Conservation (phyloP, 768 basidiomycete species). For the Rubroboletus pulcherrimus region DNA sequence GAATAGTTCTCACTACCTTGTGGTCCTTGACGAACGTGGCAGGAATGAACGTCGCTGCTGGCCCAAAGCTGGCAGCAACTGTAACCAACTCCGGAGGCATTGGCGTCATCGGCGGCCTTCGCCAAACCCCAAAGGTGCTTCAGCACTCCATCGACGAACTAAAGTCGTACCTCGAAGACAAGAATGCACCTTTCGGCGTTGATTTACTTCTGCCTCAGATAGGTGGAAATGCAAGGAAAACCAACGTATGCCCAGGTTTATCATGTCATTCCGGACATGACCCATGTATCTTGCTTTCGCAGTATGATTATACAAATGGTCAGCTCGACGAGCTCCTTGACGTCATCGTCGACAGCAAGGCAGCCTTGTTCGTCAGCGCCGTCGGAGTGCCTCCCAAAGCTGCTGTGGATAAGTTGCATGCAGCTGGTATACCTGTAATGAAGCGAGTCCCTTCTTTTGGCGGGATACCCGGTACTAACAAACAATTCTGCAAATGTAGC, state of each 20-base stretch:
- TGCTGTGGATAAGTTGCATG: conserved; percentile 77
- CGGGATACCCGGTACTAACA: not conserved
- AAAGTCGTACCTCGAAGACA: conserved; percentile 70
- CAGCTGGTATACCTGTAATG: conserved; percentile 77
- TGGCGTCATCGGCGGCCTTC: conserved; percentile 84
- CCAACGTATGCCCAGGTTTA: conserved; percentile 47
- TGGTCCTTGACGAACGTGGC: not conserved
- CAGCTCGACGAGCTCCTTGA: conserved; percentile 75
- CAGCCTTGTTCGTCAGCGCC: conserved; percentile 78
- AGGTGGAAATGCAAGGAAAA: conserved; percentile 79
- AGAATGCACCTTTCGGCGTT: conserved; percentile 74
- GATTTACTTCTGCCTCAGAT: conserved; percentile 82
- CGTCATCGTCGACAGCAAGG: conserved; percentile 70
- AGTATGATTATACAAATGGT: conserved; percentile 76
- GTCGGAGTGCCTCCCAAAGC: conserved; percentile 82
- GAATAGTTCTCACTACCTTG: not conserved
- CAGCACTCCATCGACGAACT: conserved; percentile 65
- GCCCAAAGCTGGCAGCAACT: conserved; percentile 78
- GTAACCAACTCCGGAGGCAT: conserved; percentile 91
- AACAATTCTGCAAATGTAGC: conserved; percentile 32
- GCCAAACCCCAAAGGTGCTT: conserved; percentile 69
- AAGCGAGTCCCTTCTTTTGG: conserved; percentile 49
- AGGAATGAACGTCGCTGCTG: conserved; percentile 82
- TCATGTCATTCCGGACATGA: not conserved
- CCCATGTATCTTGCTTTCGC: not conserved